These are phyloP conservation scores for Wallacemonas rigidus DNA, from an alignment of 208 protist genomes.

Conservation along the genomic window DNA sequence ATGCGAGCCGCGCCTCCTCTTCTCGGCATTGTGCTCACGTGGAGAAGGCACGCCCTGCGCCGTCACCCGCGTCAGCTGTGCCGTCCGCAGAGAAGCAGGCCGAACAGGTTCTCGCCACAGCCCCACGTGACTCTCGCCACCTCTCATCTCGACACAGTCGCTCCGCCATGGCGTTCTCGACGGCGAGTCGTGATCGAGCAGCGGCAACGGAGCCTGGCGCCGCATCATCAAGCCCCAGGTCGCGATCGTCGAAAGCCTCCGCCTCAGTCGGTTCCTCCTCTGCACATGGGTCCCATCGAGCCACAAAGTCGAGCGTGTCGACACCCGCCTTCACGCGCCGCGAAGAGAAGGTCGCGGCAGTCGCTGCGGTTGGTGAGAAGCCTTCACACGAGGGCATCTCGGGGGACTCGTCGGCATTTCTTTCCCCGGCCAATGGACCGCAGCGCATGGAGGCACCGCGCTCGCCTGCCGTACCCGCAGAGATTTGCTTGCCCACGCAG, in stretches of 20 bases:
- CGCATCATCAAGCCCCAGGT: too few relatives aligned
- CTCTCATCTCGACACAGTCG: too few relatives aligned
- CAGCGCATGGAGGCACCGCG: constrained; percentile 1
- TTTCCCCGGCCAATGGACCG: not conserved
- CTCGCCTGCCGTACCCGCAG: not conserved
- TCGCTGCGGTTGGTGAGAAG: not conserved
- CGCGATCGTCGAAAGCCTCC: too few relatives aligned
- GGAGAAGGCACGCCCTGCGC: too few relatives aligned
- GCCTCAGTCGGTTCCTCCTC: too few relatives aligned
- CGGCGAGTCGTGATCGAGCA: too few relatives aligned
- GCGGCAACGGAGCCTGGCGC: too few relatives aligned
- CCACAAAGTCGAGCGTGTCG: not conserved
- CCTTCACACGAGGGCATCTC: not conserved
- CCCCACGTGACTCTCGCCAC: too few relatives aligned
- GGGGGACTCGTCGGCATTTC: not conserved
- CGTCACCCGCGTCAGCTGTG: too few relatives aligned
- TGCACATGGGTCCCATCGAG: too few relatives aligned
- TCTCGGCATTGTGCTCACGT: not conserved
- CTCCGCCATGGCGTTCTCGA: too few relatives aligned
- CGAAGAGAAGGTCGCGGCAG: not conserved
- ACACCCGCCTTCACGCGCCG: not conserved
- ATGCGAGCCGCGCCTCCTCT: not conserved
- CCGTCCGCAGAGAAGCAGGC: not conserved
- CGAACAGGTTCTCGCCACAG: not conserved
- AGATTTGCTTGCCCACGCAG: too few relatives aligned